phyloP scores from a whole-genome alignment of 2,329 filamentous ascomycete genomes.

The Aspergillus fructus region DNA sequence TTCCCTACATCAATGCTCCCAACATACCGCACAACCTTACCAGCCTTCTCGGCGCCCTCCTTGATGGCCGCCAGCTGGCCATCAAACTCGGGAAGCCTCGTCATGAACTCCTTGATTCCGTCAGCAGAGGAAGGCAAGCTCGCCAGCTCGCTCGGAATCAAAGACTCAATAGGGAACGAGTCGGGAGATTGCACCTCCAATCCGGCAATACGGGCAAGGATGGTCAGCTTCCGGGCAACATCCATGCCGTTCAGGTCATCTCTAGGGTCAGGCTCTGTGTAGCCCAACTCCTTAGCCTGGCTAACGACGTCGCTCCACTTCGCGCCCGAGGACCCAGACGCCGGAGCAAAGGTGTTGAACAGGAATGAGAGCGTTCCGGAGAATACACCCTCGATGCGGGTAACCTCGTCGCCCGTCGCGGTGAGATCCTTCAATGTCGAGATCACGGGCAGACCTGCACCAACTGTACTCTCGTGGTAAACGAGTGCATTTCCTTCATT shows the following conservation, averaged over 20 bases:
- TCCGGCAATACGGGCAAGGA: conserved; percentile 82
- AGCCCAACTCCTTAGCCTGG: conserved; percentile 89
- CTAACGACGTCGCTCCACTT: conserved; percentile 89
- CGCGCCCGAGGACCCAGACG: conserved; percentile 61
- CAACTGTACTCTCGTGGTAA: conserved; percentile 94
- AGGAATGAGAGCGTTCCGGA: conserved; percentile 97
- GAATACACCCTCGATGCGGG: conserved; percentile 94
- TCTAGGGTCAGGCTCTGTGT: conserved; percentile 83
- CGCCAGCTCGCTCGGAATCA: conserved; percentile 87
- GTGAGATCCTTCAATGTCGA: conserved; percentile 93
- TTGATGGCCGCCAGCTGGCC: conserved; percentile 87
- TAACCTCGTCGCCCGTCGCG: conserved; percentile 87
- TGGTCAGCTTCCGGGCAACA: conserved; percentile 94
- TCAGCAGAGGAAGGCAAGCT: conserved; percentile 57
- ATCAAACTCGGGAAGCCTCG: conserved; percentile 77
- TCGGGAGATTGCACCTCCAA: conserved; percentile 79
- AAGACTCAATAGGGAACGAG: conserved; percentile 87
- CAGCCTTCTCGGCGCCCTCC: conserved; percentile 76
- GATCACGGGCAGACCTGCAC: conserved; percentile 88
- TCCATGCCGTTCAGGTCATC: conserved; percentile 86
- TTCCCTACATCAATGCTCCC: conserved; percentile 85
- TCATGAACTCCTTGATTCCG: conserved; percentile 78
- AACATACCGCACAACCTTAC: conserved; percentile 91
- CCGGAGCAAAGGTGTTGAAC: conserved; percentile 94
- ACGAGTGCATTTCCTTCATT: conserved; percentile 66